phyloP scores from a whole-genome alignment of 2,329 filamentous ascomycete species.

The Diaporthe ilicicola region DNA sequence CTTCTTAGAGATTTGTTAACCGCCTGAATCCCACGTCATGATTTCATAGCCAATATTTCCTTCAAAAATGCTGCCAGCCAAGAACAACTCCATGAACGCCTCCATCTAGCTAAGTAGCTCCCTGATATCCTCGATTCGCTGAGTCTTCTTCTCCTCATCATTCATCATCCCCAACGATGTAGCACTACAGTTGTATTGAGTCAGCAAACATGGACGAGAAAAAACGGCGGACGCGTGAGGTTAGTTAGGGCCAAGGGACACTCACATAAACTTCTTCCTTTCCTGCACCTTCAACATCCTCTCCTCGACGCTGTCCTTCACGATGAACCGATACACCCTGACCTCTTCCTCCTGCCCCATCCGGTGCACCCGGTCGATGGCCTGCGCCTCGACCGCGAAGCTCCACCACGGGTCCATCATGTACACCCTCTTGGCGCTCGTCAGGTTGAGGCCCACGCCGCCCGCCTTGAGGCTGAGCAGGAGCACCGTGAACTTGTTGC shows the following conservation, averaged over 20 bases:
- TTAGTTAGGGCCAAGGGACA: slow-evolving; percentile 42
- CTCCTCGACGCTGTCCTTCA: slow-evolving; percentile 91
- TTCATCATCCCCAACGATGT: slow-evolving; percentile 93
- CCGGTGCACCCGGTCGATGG: slow-evolving; percentile 95
- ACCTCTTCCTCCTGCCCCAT: slow-evolving; percentile 94
- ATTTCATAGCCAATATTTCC: not conserved
- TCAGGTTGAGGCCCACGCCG: slow-evolving; percentile 93
- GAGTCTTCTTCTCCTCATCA: slow-evolving; percentile 90
- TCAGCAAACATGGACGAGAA: not conserved
- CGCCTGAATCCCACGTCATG: not conserved
- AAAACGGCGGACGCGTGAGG: not conserved
- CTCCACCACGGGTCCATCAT: slow-evolving; percentile 99
- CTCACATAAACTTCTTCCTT: slow-evolving; percentile 93
- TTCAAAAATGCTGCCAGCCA: not conserved
- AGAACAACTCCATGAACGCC: no score
- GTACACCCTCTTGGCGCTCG: slow-evolving; percentile 86
- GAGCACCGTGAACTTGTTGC: slow-evolving; percentile 73
- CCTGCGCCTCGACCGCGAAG: slow-evolving; percentile 94
- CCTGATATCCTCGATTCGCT: slow-evolving; percentile 92
- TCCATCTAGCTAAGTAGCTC: slow-evolving; percentile 76
- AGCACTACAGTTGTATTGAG: slow-evolving; percentile 66
- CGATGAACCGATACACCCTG: slow-evolving; percentile 86
- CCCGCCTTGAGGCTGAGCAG: slow-evolving; percentile 88
- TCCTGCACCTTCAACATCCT: slow-evolving; percentile 95
- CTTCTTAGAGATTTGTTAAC: not conserved